phyloP scores from a whole-genome alignment of 1,284 basidiomycete genomes.

The Rhodotorula sp. region DNA sequence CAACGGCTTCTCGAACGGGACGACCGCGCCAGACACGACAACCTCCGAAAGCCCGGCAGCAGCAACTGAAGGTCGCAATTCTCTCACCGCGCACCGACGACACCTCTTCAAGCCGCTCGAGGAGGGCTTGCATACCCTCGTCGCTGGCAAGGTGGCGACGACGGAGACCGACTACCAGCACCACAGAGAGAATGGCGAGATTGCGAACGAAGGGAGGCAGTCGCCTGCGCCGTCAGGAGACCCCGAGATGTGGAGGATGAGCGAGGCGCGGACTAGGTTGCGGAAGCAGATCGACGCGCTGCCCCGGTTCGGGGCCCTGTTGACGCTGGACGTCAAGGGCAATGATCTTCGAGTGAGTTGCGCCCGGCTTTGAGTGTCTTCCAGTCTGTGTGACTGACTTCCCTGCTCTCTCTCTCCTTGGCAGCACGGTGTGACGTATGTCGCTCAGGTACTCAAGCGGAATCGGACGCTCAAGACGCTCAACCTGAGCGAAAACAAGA shows the following conservation, averaged over 20 bases:
- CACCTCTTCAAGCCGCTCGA: background rate
- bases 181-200: background rate
- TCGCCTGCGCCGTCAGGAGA: slow-evolving; percentile 49
- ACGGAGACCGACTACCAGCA: background rate
- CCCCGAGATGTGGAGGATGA: slow-evolving; percentile 55
- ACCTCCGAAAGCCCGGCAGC: background rate
- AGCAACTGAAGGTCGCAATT: slow-evolving; percentile 22
- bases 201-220: too few species aligned
- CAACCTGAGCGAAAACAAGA: slow-evolving; percentile 89
- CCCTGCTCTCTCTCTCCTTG: background rate
- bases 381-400: fast-evolving
- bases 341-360: slow-evolving; percentile 80
- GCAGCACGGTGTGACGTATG: slow-evolving; percentile 78
- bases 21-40: background rate
- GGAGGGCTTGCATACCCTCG: background rate
- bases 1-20: background rate
- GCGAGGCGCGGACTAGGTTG: slow-evolving; percentile 40
- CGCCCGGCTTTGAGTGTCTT: background rate
- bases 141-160: background rate
- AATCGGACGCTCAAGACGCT: slow-evolving; percentile 92
- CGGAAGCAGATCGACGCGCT: slow-evolving; percentile 63
- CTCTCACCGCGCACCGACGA: slow-evolving; percentile 34
- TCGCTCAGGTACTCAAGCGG: slow-evolving; percentile 91
- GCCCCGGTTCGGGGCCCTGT: slow-evolving; percentile 76
- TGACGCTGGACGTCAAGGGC: slow-evolving; percentile 84